These are phyloP conservation scores for Mortierella sp. DNA, from an alignment of 371 early-diverging fungal genomes.

Conservation along the genomic window DNA sequence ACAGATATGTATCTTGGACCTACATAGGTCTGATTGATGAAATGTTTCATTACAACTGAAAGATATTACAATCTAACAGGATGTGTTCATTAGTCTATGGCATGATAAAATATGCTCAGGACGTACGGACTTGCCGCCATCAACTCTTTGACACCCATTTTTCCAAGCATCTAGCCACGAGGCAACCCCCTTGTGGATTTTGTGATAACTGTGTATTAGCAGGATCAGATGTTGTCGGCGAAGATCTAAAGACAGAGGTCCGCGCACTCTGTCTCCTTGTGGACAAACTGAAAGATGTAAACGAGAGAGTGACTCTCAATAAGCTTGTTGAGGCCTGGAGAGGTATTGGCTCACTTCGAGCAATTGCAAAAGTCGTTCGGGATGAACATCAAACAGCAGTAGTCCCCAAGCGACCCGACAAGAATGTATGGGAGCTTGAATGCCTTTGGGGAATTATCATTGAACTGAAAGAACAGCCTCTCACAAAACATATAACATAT, in stretches of 20 bases:
- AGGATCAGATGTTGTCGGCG: constrained; percentile 19
- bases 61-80: not conserved
- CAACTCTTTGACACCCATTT: constrained; percentile 75
- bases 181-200: constrained; percentile 60
- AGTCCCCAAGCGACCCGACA: constrained; percentile 54
- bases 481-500: not conserved
- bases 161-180: constrained; percentile 56
- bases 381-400: constrained; percentile 50
- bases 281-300: constrained; percentile 43
- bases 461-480: not conserved
- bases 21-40: not conserved
- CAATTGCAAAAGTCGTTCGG: constrained; percentile 54
- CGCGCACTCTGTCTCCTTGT: constrained; percentile 62
- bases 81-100: constrained; percentile 60
- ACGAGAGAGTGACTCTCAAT: constrained; percentile 65
- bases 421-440: constrained; percentile 40
- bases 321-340: constrained; percentile 64
- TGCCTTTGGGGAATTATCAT: not conserved
- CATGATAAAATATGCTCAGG: constrained; percentile 78
- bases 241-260: constrained; percentile 59
- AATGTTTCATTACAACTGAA: not conserved
- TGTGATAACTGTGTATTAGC: constrained; percentile 67
- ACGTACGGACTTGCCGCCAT: constrained; percentile 73
- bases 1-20: constrained; percentile 3
- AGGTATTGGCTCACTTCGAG: constrained; percentile 59